phyloP scores from a whole-genome alignment of 169 alveolate genomes.

The Eimeria tenella region DNA sequence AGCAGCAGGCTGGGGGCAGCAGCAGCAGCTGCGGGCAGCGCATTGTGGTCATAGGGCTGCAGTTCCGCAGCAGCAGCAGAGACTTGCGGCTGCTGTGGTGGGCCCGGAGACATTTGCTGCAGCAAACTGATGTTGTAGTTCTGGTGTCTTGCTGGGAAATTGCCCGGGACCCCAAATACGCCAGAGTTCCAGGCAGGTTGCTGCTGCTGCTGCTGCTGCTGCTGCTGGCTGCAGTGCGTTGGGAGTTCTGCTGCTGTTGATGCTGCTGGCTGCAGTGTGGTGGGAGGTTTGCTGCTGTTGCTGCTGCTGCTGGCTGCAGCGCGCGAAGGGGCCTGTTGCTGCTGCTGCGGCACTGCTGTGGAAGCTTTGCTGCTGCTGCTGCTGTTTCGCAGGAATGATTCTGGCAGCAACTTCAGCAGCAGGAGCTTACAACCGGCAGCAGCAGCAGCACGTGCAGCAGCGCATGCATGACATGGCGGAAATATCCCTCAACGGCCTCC shows the following conservation, averaged over 20 bases:
- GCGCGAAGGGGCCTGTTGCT: too few relatives aligned
- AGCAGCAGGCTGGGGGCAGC: background rate
- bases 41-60: constrained; percentile 13
- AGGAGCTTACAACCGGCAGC: constrained; percentile 7
- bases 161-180: constrained; percentile 50
- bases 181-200: constrained; percentile 6
- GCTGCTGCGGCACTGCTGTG: too few relatives aligned
- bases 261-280: too few relatives aligned
- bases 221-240: background rate
- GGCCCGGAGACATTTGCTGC: constrained; percentile 44
- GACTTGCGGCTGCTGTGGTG: constrained; percentile 30
- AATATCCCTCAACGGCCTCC: constrained; percentile 6
- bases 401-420: constrained; percentile 28
- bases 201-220: constrained; percentile 7
- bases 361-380: constrained; percentile 2
- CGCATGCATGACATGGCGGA: background rate
- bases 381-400: background rate
- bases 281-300: too few relatives aligned
- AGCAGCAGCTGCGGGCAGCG: constrained; percentile 8
- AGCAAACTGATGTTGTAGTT: constrained; percentile 34
- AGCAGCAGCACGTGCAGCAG: constrained; percentile 56
- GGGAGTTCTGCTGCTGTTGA: background rate
- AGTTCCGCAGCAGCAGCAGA: constrained; percentile 39
- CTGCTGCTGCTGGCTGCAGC: too few relatives aligned
- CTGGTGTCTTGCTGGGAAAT: constrained; percentile 54